Evolutionary conservation across 805 yeast genomes (phyloP).

Genomic region (Zygotorulaspora sp.): DNA sequence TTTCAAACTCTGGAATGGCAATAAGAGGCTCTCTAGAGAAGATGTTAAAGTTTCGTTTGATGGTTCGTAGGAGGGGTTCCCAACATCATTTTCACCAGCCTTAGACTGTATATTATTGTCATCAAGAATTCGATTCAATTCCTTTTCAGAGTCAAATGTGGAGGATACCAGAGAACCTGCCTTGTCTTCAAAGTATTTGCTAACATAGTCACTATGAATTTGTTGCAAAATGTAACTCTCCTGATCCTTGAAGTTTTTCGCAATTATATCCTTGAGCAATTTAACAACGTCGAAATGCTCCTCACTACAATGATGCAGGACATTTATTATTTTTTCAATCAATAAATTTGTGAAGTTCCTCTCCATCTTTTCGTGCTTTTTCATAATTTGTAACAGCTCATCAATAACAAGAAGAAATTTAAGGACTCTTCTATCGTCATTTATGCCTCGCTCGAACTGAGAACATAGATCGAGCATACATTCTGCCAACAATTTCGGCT

Average conservation of each 20-base stretch:
- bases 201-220: slow-evolving; percentile 1
- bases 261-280: slow-evolving; percentile 26
- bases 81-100: slow-evolving; percentile 1
- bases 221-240: slow-evolving; percentile 4
- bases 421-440: slow-evolving; percentile 7
- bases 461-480: slow-evolving; percentile 8
- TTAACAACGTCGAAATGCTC: slow-evolving; percentile 23
- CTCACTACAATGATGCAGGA: slow-evolving; percentile 30
- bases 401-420: slow-evolving; percentile 22
- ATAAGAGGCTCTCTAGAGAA: slow-evolving; percentile 28
- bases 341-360: slow-evolving; percentile 13
- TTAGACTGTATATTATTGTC: slow-evolving; percentile 14
- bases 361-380: slow-evolving; percentile 33
- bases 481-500: slow-evolving; percentile 16
- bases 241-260: slow-evolving; percentile 20
- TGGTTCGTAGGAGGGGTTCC: slow-evolving; percentile 1
- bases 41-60: slow-evolving; percentile 20
- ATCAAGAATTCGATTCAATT: slow-evolving; percentile 19
- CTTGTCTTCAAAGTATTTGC: slow-evolving; percentile 1
- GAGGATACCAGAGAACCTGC: slow-evolving; percentile 4
- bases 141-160: slow-evolving; percentile 22
- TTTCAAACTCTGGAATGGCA: slow-evolving; percentile 53
- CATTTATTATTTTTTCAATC: slow-evolving; percentile 23
- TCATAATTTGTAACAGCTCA: slow-evolving; percentile 25
- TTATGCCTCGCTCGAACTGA: slow-evolving; percentile 2